phyloP scores from a whole-genome alignment of 1,284 basidiomycete species.

The Jaminaea rosea region DNA sequence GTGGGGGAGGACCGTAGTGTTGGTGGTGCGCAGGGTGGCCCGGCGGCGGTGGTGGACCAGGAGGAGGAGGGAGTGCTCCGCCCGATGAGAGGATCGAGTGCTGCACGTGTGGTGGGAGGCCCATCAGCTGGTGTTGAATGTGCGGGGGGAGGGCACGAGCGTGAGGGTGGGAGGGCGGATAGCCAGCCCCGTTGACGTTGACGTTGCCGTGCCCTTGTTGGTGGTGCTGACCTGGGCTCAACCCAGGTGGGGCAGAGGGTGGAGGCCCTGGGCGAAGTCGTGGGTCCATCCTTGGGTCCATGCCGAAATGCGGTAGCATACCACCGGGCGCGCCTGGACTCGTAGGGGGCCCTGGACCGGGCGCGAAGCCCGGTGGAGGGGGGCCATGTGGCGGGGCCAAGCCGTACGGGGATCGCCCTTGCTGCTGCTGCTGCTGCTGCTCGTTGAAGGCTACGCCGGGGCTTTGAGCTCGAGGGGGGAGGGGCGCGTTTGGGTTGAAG shows the following conservation, averaged over 20 bases:
- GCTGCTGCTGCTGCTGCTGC: conserved; percentile 2
- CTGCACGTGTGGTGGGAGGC: conserved; percentile 35
- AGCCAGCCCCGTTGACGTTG: conserved; percentile 5
- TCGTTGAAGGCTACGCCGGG: conserved; percentile 4
- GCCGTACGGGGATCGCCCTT: conserved; percentile 9
- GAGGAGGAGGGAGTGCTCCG: neutral
- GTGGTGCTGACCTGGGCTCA: too few species aligned
- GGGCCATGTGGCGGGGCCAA: too few species aligned
- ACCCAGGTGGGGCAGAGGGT: too few species aligned
- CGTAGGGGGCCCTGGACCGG: too few species aligned
- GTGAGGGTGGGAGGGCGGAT: conserved; percentile 23
- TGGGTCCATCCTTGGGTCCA: too few species aligned
- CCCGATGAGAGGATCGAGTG: conserved; percentile 25
- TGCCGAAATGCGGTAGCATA: too few species aligned
- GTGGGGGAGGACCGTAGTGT: too few species aligned
- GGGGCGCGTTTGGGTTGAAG: too few species aligned
- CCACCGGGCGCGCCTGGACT: too few species aligned
- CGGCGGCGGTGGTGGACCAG: conserved; percentile 2
- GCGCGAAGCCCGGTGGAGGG: too few species aligned
- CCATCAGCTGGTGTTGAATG: conserved; percentile 38
- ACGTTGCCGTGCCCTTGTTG: conserved; percentile 1
- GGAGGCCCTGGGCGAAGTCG: too few species aligned
- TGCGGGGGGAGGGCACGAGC: conserved; percentile 29
- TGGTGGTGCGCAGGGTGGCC: conserved; percentile 12
- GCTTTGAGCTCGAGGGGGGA: neutral